Evolutionary conservation across 2,329 filamentous ascomycete genomes (phyloP).

Genomic region (Xylariaceae sp.): DNA sequence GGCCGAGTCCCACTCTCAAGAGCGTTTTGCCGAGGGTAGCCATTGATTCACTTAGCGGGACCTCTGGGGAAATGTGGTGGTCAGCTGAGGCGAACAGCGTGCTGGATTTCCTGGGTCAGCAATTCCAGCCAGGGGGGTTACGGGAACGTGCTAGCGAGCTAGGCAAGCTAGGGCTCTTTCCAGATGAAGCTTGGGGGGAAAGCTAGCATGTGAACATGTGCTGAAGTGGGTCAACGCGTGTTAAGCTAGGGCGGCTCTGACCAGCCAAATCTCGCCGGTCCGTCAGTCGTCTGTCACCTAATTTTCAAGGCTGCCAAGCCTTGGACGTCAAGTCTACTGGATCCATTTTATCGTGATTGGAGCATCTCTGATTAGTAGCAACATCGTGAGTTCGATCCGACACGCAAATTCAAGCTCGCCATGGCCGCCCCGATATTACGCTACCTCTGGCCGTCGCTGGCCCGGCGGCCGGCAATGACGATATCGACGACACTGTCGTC

Average conservation of each 20-base stretch:
- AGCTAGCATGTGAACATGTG: slow-evolving; percentile 19
- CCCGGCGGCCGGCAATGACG: slow-evolving; percentile 36
- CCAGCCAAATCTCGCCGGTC: not conserved
- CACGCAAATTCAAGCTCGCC: slow-evolving; percentile 9
- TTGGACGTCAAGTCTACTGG: slow-evolving; percentile 7
- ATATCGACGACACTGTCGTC: slow-evolving; percentile 29
- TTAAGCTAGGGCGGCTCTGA: not conserved
- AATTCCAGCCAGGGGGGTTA: no score
- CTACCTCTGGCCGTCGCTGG: slow-evolving; percentile 39
- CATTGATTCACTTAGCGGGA: slow-evolving; percentile 10
- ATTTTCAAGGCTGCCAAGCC: not conserved
- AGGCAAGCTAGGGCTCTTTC: not conserved
- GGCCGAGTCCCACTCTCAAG: not conserved
- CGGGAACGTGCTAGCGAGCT: no score
- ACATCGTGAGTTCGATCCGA: slow-evolving; percentile 9
- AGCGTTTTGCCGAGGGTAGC: slow-evolving; percentile 31
- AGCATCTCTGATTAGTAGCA: not conserved
- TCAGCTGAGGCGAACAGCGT: not conserved
- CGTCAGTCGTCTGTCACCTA: slow-evolving; percentile 7
- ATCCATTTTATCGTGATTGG: slow-evolving; percentile 2
- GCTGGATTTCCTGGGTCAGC: no score
- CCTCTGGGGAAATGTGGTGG: not conserved
- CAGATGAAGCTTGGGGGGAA: not conserved
- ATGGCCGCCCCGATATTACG: slow-evolving; percentile 42
- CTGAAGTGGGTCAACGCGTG: slow-evolving; percentile 6